A percentile compares a stretch with the other conserved stretches of the same genome.
phyloP scores from a whole-genome alignment of 768 basidiomycete species.

The Sarcodon sp. region DNA sequence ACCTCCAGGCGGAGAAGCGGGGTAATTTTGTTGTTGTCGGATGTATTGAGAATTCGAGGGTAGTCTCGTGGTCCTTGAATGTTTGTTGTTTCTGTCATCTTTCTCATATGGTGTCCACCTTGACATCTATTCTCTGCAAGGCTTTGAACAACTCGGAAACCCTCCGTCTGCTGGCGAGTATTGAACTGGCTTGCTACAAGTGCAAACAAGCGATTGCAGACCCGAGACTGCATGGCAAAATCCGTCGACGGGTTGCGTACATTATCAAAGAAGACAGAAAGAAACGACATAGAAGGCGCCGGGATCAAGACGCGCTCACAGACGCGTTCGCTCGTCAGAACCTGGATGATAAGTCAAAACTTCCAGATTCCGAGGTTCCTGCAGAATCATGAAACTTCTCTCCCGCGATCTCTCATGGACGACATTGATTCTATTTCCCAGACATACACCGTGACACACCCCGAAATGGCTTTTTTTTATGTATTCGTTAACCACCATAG shows the following conservation, averaged over 20 bases:
- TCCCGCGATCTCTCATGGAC: neutral
- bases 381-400: neutral
- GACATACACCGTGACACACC: too few species aligned
- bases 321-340: slow-evolving; percentile 58
- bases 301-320: slow-evolving; percentile 75
- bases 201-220: slow-evolving; percentile 58
- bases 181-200: slow-evolving; percentile 74
- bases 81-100: slow-evolving; percentile 25
- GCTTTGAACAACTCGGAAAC: slow-evolving; percentile 78
- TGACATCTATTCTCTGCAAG: slow-evolving; percentile 21
- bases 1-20: slow-evolving; percentile 76
- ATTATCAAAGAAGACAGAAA: slow-evolving; percentile 80
- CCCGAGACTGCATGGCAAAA: slow-evolving; percentile 50
- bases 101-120: slow-evolving; percentile 1
- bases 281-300: slow-evolving; percentile 67
- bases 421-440: too few species aligned
- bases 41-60: slow-evolving; percentile 58
- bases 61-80: slow-evolving; percentile 80
- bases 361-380: neutral
- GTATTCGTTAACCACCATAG: too few species aligned
- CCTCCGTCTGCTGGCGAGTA: slow-evolving; percentile 66
- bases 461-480: too few species aligned
- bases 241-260: slow-evolving; percentile 61
- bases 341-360: slow-evolving; percentile 14
- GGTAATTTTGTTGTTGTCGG: slow-evolving; percentile 82